Evolutionary conservation across 257 asterid genomes (phyloP), one percentile per base, ranked within the genome.

Genomic region (Linderniella brevidens): DNA sequence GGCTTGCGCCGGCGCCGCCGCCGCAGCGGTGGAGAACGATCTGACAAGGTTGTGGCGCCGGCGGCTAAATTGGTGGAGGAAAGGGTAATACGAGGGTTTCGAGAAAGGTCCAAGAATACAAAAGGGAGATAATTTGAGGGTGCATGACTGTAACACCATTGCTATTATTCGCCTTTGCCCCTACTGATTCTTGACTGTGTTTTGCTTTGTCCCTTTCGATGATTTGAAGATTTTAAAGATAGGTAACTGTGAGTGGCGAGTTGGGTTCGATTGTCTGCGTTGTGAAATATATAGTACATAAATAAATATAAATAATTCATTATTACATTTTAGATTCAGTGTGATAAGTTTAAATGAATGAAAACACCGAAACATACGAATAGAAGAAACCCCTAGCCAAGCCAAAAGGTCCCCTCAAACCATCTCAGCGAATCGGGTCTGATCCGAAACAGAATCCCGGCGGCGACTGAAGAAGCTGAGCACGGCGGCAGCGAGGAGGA

Each of bases 1-100:
- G 42, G 70, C 32, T 45, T 60, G 69, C 42, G 53, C 53, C 41
- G 65, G 37, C 62, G 64, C 59, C 42, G 53, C 53, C 41, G 65
- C 42, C 62, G 64, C 59, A 56, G 76, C 59, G 42, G 92, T 53
- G 45, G 92, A 66, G 59, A 79, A 59, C 17, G 86, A 72, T 64
- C 76, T 57, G 59, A 47, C 46, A 48, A 68, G 58, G 20, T 66
- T 63, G 16, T 75, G 70, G 19, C 61, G 40, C 5, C 64, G 61
- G 42, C 59, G 55, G 25, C 49, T 36, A 66, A 4, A 47, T 37
- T 37, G 58, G 37, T 52, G 61, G 50, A 11, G 19, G 17, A 58
- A 42, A 48, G 17, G 56, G 50, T n/a, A 37, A 37, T 32, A 41
- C 59, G 37, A 37, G 58, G 66, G 48, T 54, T 55, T 58, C 60